A percentile compares a stretch with the other conserved stretches of the same genome.
Conservation (phyloP, 805 yeast genomes). For the Kazachstania kunashirensis region DNA sequence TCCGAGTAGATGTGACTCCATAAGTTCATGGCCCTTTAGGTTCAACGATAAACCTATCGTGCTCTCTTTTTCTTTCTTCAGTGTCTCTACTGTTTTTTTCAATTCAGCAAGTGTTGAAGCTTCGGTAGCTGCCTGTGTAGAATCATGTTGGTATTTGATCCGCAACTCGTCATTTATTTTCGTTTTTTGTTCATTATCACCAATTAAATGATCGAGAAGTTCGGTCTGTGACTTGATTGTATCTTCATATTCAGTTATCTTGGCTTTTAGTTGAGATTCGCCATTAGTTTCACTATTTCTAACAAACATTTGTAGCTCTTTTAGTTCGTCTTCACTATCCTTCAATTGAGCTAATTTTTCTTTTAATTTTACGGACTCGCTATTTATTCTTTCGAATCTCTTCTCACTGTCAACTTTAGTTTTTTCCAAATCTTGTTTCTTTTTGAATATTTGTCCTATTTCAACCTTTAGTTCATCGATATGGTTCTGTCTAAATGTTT, state of each 20-base stretch:
- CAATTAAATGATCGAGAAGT: slow-evolving; percentile 39
- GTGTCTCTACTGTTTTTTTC: slow-evolving; percentile 19
- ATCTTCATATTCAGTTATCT: background rate
- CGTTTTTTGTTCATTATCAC: slow-evolving; percentile 35
- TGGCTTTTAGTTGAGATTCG: background rate
- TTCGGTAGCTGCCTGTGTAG: slow-evolving; percentile 40
- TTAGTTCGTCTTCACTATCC: slow-evolving; percentile 3
- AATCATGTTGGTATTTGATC: slow-evolving; percentile 35
- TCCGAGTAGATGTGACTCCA: slow-evolving; percentile 9
- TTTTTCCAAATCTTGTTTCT: slow-evolving; percentile 19
- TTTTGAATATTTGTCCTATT: slow-evolving; percentile 36
- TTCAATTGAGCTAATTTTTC: slow-evolving; percentile 8
- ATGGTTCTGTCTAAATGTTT: slow-evolving; percentile 33
- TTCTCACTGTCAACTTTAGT: slow-evolving; percentile 18
- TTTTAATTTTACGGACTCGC: slow-evolving; percentile 11
- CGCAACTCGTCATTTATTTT: slow-evolving; percentile 30
- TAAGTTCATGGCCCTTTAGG: slow-evolving; percentile 4
- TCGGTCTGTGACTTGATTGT: background rate
- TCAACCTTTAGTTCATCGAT: slow-evolving; percentile 33
- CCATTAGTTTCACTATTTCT: background rate
- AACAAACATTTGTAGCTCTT: no score
- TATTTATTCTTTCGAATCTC: slow-evolving; percentile 15
- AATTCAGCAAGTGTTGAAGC: slow-evolving; percentile 27
- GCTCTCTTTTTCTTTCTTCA: slow-evolving; percentile 29
- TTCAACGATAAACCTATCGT: slow-evolving; percentile 26